phyloP scores from a whole-genome alignment of 441 rosid genomes.

The Eutrema salsugineum region DNA sequence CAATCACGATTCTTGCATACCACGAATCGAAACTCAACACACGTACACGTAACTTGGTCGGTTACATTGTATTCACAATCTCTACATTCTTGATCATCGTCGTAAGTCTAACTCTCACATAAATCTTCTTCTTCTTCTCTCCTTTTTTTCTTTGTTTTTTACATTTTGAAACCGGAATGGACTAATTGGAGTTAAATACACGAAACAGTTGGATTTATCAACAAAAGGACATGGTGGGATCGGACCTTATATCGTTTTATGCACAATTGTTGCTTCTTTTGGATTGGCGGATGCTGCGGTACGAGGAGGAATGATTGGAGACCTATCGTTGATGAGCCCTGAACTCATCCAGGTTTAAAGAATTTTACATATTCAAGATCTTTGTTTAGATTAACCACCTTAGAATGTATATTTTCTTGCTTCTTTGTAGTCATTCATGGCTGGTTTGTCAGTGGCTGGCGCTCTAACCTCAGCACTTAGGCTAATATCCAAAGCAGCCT shows the following conservation, averaged over 20 bases:
- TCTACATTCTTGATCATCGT: conserved; percentile 55
- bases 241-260: conserved; percentile 51
- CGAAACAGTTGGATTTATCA: conserved; percentile 31
- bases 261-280: conserved; percentile 48
- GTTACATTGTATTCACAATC: conserved; percentile 38
- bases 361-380: neutral
- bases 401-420: too few relatives aligned
- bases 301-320: conserved; percentile 42
- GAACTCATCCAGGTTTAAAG: conserved; percentile 60
- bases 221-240: conserved; percentile 41
- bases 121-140: neutral
- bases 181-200: neutral
- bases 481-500: conserved; percentile 66
- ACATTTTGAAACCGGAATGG: neutral
- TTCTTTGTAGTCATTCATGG: conserved; percentile 53
- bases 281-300: conserved; percentile 38
- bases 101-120: conserved; percentile 10
- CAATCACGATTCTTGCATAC: conserved; percentile 41
- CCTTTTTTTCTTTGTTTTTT: too few relatives aligned
- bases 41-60: conserved; percentile 30
- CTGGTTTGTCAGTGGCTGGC: conserved; percentile 77
- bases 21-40: conserved; percentile 39
- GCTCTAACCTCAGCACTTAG: conserved; percentile 65
- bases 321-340: conserved; percentile 42
- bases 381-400: neutral